phyloP scores from a whole-genome alignment of 2,329 filamentous ascomycete species.

The Dothideomycetes sp. region DNA sequence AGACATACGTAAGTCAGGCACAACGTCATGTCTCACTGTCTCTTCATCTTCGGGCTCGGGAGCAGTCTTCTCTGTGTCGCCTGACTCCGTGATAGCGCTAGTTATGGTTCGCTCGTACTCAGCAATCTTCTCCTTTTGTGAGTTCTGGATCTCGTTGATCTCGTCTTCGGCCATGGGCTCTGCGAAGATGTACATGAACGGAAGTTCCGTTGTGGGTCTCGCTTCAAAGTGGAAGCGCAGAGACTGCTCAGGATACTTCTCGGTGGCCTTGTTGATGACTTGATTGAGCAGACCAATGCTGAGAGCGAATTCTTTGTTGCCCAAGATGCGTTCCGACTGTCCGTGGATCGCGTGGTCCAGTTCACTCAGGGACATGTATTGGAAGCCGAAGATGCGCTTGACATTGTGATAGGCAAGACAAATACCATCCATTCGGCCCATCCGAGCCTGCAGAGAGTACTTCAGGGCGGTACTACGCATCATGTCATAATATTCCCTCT shows the following conservation, averaged over 20 bases:
- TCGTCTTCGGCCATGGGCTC: constrained; percentile 69
- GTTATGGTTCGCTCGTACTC: constrained; percentile 53
- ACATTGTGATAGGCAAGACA: constrained; percentile 97
- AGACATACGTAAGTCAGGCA: too few species aligned
- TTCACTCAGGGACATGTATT: constrained; percentile 78
- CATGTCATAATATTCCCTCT: constrained; percentile 96
- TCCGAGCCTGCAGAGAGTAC: constrained; percentile 90
- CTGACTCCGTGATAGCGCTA: too few species aligned
- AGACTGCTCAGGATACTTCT: constrained; percentile 64
- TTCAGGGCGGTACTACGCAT: constrained; percentile 89
- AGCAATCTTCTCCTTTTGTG: constrained; percentile 55
- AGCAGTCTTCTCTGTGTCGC: too few species aligned
- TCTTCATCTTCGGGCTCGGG: too few species aligned
- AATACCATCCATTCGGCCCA: constrained; percentile 97
- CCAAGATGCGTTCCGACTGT: constrained; percentile 54
- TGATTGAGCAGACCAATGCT: constrained; percentile 74
- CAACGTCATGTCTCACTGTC: too few species aligned
- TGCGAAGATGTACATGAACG: constrained; percentile 80
- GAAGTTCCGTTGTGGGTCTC: constrained; percentile 1
- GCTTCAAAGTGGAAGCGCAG: constrained; percentile 78
- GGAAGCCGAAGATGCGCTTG: constrained; percentile 91
- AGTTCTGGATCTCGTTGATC: constrained; percentile 64
- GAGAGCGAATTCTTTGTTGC: constrained; percentile 75
- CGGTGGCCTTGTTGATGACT: constrained; percentile 64
- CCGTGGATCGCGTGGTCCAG: constrained; percentile 91